Evolutionary conservation across 1,284 basidiomycete species (phyloP).

Genomic region (Malassezia cuniculi): DNA sequence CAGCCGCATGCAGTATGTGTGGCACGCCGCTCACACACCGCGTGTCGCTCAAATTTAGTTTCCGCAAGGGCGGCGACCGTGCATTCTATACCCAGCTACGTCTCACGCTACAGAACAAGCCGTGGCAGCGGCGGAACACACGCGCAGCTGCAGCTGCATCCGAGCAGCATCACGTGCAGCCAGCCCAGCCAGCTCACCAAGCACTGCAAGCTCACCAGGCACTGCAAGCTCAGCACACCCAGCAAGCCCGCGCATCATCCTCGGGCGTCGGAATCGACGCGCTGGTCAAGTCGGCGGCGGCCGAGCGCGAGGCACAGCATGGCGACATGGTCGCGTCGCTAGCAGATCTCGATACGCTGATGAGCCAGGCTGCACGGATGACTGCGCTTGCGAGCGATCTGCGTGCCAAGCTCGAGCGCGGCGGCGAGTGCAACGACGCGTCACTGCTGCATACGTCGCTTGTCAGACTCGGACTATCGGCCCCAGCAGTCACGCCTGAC

Average conservation of each 20-base stretch:
- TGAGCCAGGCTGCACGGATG: constrained; percentile 85
- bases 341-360: constrained; percentile 76
- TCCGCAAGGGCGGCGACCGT: constrained; percentile 79
- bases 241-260: background rate
- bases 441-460: constrained; percentile 64
- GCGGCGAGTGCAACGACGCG: constrained; percentile 57
- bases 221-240: background rate
- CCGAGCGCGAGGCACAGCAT: constrained; percentile 52
- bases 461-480: constrained; percentile 69
- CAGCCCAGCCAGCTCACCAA: background rate
- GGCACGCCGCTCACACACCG: constrained; percentile 52
- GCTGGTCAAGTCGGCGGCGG: too few relatives aligned
- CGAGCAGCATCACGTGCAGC: background rate
- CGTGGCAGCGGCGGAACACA: too few relatives aligned
- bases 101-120: constrained; percentile 60
- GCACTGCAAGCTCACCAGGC: background rate
- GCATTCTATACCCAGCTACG: constrained; percentile 68
- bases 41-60: constrained; percentile 53
- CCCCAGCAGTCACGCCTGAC: constrained; percentile 71
- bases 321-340: constrained; percentile 66
- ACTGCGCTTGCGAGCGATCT: too few relatives aligned
- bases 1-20: constrained; percentile 76
- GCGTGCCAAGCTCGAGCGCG: constrained; percentile 63
- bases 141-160: background rate
- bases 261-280: constrained; percentile 1